Base-by-base conservation (phyloP, 768 basidiomycete genomes). In the Sistotremastrum suecicum region DNA sequence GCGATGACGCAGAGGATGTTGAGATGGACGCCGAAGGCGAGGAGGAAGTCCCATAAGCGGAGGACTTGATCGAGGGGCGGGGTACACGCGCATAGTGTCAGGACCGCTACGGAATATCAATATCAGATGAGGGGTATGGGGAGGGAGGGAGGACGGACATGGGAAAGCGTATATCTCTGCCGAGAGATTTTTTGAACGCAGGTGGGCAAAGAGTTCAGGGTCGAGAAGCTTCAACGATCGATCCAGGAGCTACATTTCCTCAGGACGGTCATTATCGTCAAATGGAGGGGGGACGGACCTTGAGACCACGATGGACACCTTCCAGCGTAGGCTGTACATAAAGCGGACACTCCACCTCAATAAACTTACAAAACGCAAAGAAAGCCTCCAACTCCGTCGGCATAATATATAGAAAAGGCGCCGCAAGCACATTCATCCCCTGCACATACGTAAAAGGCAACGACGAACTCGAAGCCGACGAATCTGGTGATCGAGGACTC, bases 311-410 rank as follows among this genome's bases (percentile, higher is more conserved):
- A 59, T 99, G 95, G 0, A 98, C 95, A 5, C 95, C 95, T 59
- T 91, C 86, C 9, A 99, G 68, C 0, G 91, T 97, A 2, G 92
- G 92, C 54, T 92, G 87, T 5, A 98, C 92, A 58, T 98, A 99
- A n/a, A 90, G 65, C 6, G 95, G 95, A 63, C 92, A 97, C 6
- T 76, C 80, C 47, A 82, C 80, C 64, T 97, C 94, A 53, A 98
- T 95, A 59, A 99, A 99, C 55, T 83, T 86, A 30, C 88, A 76
- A 57, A 99, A 98, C 63, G 89, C 95, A 50, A 82, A 91, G 63
- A 97, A 99, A 1, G 95, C 95, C 62, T 99, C 95, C n/a, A 98
- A 64, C 61, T 99, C 90, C 7, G 90, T 90, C 5, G 95, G 92
- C 78, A 98, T 86, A 7, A 86, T 89, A 58, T 95, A 99, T 31